Conservation (phyloP, 1,284 basidiomycete species). For the Hymenochaete sp. region DNA sequence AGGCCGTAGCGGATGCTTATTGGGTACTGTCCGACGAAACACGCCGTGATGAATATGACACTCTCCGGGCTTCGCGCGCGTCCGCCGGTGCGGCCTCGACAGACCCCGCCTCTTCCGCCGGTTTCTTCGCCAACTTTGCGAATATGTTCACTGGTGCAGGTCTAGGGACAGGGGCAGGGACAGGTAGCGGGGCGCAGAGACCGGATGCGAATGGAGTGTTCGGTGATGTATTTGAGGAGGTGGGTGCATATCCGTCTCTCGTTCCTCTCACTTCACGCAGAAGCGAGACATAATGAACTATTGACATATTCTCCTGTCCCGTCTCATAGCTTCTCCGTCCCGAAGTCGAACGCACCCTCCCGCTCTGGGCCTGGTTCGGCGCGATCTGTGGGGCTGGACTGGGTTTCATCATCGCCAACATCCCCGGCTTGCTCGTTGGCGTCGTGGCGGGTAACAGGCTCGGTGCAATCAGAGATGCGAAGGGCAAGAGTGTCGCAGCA, state of each 20-base stretch:
- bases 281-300: too few relatives aligned
- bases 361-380: slow-evolving; percentile 75
- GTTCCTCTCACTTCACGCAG: too few relatives aligned
- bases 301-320: slow-evolving; percentile 6
- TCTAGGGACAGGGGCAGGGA: slow-evolving; percentile 26
- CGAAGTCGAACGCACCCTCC: slow-evolving; percentile 60
- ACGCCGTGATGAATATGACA: slow-evolving; percentile 77
- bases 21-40: slow-evolving; percentile 85
- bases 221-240: slow-evolving; percentile 86
- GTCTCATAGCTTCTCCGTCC: slow-evolving; percentile 56
- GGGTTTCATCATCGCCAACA: slow-evolving; percentile 83
- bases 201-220: slow-evolving; percentile 80
- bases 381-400: slow-evolving; percentile 60
- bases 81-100: slow-evolving; percentile 38
- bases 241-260: slow-evolving; percentile 27
- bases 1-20: slow-evolving; percentile 93
- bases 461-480: slow-evolving; percentile 85
- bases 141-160: slow-evolving; percentile 46
- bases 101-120: slow-evolving; percentile 59
- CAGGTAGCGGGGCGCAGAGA: slow-evolving; percentile 33
- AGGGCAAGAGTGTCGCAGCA: slow-evolving; percentile 83
- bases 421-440: slow-evolving; percentile 74
- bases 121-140: slow-evolving; percentile 74
- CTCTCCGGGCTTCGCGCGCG: slow-evolving; percentile 47
- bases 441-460: slow-evolving; percentile 79